phyloP scores from a whole-genome alignment of 257 asterid species.

The Mitragyna speciosa region DNA sequence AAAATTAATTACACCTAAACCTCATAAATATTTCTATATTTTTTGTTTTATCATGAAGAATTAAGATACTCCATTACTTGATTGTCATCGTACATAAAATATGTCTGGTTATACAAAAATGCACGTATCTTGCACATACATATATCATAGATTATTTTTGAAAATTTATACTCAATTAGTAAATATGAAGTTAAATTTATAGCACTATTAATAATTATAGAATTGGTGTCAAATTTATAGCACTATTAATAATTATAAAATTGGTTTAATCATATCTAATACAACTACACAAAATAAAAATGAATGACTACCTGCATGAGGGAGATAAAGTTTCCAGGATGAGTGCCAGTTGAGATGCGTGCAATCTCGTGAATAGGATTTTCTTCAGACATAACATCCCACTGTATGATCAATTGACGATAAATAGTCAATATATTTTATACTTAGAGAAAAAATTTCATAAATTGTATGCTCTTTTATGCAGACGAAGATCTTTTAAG shows the following conservation, averaged over 20 bases:
- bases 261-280: not conserved
- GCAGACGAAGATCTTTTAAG: not conserved
- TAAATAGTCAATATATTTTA: not conserved
- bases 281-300: not conserved
- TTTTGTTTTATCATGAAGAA: too few species aligned
- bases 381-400: constrained; percentile 62
- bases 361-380: constrained; percentile 45
- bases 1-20: too few species aligned
- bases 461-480: too few species aligned
- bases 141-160: too few species aligned
- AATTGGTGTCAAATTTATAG: not conserved
- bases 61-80: too few species aligned
- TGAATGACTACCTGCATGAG: constrained; percentile 52
- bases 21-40: too few species aligned
- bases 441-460: not conserved
- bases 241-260: not conserved
- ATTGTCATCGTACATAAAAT: not conserved
- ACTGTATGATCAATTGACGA: constrained; percentile 39
- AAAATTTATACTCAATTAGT: too few species aligned
- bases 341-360: constrained; percentile 50
- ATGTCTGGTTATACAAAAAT: not conserved
- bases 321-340: constrained; percentile 54
- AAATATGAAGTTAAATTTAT: not conserved
- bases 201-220: not conserved
- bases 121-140: not conserved